Percentiles rank a stretch among this genome's conserved stretches.
These are phyloP conservation scores for Fusarium penzigii DNA, from an alignment of 2,329 filamentous ascomycete genomes.

Conservation along the genomic window DNA sequence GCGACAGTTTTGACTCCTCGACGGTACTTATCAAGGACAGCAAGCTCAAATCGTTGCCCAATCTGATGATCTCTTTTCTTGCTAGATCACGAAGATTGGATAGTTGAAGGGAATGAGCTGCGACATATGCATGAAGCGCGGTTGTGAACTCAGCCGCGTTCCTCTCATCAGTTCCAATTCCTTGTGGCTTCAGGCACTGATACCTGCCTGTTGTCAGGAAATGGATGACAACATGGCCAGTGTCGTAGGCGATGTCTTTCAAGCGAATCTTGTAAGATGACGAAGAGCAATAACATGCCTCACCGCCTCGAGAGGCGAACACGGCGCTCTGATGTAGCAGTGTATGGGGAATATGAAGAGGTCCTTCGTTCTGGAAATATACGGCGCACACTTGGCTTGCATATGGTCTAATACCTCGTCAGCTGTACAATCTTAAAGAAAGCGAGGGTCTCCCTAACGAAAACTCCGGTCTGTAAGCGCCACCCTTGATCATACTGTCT, in stretches of 20 bases:
- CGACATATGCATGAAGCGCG: slow-evolving; percentile 1
- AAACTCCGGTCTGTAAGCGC: too few relatives aligned
- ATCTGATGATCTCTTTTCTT: not conserved
- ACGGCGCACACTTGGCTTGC: not conserved
- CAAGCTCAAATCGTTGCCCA: slow-evolving; percentile 1
- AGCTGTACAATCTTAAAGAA: not conserved
- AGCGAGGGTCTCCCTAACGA: not conserved
- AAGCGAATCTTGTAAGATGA: not conserved
- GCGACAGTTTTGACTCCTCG: not conserved
- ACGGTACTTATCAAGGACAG: rapidly evolving
- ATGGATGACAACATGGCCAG: slow-evolving; percentile 6
- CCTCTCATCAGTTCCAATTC: not conserved
- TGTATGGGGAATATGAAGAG: not conserved
- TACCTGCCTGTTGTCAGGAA: slow-evolving; percentile 4
- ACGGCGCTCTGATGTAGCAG: not conserved
- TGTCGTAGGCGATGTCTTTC: not conserved
- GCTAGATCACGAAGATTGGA: not conserved
- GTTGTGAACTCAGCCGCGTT: slow-evolving; percentile 1
- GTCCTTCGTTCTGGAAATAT: not conserved
- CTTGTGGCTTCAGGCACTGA: not conserved
- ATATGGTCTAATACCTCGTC: not conserved
- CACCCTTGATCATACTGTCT: too few relatives aligned
- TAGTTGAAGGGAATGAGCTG: not conserved
- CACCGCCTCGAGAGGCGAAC: rapidly evolving
- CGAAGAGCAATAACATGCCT: slow-evolving; percentile 1